Conservation (phyloP, 331 rosid species). For the Arachis monticola region DNA sequence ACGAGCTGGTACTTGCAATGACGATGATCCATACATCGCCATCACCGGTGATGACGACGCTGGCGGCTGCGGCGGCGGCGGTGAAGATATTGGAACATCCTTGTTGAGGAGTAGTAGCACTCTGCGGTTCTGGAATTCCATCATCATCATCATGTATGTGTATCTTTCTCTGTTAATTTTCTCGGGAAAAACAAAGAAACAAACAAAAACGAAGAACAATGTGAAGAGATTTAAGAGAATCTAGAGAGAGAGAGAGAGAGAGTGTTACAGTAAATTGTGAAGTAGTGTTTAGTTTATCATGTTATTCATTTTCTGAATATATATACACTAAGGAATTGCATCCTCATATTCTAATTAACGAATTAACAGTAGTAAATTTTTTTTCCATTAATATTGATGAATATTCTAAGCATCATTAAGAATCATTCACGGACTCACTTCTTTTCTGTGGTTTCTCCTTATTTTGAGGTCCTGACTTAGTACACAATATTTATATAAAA, state of each 20-base stretch:
- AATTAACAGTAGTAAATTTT: too few species aligned
- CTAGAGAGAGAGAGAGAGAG: neutral
- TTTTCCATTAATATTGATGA: too few species aligned
- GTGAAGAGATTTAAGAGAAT: neutral
- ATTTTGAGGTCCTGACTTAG: too few species aligned
- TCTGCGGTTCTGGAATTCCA: constrained; percentile 48
- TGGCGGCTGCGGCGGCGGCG: neutral
- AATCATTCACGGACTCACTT: too few species aligned
- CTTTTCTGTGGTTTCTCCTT: too few species aligned
- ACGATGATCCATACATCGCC: neutral
- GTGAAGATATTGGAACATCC: constrained; percentile 34
- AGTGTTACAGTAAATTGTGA: neutral
- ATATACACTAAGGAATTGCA: too few species aligned
- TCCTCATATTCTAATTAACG: too few species aligned
- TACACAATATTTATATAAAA: too few species aligned
- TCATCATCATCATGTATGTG: neutral
- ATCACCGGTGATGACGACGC: neutral
- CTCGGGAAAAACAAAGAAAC: neutral
- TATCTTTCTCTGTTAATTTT: neutral
- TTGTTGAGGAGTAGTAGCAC: constrained; percentile 38
- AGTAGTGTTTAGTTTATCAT: too few species aligned
- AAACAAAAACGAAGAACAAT: neutral
- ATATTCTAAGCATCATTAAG: too few species aligned
- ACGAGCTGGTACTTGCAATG: constrained; percentile 2
- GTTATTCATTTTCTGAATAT: neutral